A percentile compares a stretch with the other conserved stretches of the same genome.
Conservation (phyloP, 1,139 yeast genomes). For the Sugiyamaella japonica region DNA sequence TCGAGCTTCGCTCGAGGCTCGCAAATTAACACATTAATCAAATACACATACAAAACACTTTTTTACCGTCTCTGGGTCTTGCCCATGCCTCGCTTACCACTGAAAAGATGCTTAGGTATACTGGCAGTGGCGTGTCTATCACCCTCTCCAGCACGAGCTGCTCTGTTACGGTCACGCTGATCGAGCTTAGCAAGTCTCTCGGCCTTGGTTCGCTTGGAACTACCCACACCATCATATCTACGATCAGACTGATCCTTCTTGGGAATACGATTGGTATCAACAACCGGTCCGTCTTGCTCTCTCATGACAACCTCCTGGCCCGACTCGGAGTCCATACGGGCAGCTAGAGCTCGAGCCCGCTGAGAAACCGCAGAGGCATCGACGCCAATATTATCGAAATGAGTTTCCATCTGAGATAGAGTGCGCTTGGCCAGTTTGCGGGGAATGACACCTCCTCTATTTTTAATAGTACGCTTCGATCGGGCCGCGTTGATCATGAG, state of each 20-base stretch:
- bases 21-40: conserved; percentile 3
- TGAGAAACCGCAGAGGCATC: conserved; percentile 63
- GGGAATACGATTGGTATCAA: conserved; percentile 43
- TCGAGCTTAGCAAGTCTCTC: conserved; percentile 84
- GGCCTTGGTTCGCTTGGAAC: conserved; percentile 75
- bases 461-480: conserved; percentile 81
- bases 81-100: conserved; percentile 96
- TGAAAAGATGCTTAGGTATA: conserved; percentile 88
- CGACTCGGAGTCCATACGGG: conserved; percentile 40
- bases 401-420: conserved; percentile 77
- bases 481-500: conserved; percentile 88
- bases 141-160: conserved; percentile 93
- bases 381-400: conserved; percentile 86
- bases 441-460: conserved; percentile 90
- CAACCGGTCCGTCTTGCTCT: conserved; percentile 42
- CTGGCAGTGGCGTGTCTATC: conserved; percentile 87
- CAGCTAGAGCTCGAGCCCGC: conserved; percentile 44
- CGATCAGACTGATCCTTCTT: conserved; percentile 71
- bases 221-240: conserved; percentile 76
- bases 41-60: not conserved
- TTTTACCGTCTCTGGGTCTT: conserved; percentile 59
- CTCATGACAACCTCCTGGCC: conserved; percentile 78
- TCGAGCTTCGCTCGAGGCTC: no score
- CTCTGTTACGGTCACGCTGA: conserved; percentile 91
- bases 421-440: conserved; percentile 83